Percentiles rank a stretch among this genome's conserved stretches.
phyloP scores from a whole-genome alignment of 768 basidiomycete genomes.

The Xerocomus potaroensis region DNA sequence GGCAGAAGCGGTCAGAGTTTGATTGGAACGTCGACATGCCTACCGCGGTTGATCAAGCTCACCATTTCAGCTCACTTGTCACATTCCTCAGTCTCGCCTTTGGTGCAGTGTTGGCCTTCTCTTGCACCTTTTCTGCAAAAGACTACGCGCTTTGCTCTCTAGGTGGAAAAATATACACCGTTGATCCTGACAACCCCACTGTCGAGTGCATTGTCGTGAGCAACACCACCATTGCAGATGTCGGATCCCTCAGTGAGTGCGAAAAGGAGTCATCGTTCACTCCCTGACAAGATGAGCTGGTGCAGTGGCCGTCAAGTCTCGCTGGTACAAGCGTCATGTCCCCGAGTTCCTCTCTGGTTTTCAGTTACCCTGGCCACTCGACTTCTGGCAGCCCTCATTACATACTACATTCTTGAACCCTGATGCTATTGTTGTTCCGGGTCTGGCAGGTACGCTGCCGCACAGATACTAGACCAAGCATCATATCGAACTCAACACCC shows the following conservation, averaged over 20 bases:
- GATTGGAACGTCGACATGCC: neutral
- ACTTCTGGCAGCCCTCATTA: constrained; percentile 18
- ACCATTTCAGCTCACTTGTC: constrained; percentile 1
- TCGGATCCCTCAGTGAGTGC: constrained; percentile 44
- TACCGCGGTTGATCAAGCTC: neutral
- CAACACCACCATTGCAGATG: constrained; percentile 42
- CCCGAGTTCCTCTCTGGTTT: neutral
- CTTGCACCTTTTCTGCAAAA: neutral
- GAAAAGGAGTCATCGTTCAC: neutral
- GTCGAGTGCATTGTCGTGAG: constrained; percentile 62
- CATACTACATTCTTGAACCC: constrained; percentile 24
- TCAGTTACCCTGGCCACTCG: constrained; percentile 24
- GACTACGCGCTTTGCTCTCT: constrained; percentile 59
- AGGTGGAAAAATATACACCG: constrained; percentile 60
- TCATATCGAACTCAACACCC: neutral
- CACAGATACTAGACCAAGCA: neutral
- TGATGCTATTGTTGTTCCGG: constrained; percentile 60
- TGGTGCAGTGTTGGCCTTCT: constrained; percentile 1
- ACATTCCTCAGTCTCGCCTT: constrained; percentile 9
- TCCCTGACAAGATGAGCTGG: neutral
- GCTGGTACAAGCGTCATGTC: constrained; percentile 17
- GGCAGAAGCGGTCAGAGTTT: neutral
- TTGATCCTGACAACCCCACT: constrained; percentile 46
- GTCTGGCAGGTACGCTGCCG: constrained; percentile 54
- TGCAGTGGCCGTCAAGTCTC: constrained; percentile 22